Conservation (phyloP, 768 basidiomycete genomes). For the Boletus reticuloceps region DNA sequence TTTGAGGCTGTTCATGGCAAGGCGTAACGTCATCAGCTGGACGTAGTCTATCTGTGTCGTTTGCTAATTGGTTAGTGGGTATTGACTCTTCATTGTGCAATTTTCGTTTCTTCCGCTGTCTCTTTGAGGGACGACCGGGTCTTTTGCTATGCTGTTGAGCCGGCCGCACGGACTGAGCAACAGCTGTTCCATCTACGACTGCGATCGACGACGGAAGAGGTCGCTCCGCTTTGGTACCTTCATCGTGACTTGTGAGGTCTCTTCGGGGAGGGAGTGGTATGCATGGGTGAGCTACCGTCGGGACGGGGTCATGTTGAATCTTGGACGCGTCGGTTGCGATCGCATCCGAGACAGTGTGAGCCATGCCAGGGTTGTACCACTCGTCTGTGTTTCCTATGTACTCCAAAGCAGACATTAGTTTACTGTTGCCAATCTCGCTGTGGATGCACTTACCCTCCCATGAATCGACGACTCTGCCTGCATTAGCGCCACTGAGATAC, state of each 20-base stretch:
- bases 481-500: constrained; percentile 30
- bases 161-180: background rate
- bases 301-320: background rate
- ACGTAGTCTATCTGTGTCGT: background rate
- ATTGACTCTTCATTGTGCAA: constrained; percentile 1
- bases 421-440: background rate
- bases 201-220: background rate
- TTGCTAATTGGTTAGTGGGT: background rate
- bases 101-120: constrained; percentile 16
- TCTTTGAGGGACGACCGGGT: constrained; percentile 2
- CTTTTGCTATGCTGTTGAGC: background rate
- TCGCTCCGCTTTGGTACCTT: background rate
- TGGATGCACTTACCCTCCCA: constrained; percentile 36
- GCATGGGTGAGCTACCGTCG: background rate
- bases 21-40: background rate
- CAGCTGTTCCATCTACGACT: background rate
- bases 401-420: background rate
- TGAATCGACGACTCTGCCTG: constrained; percentile 37
- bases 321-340: constrained; percentile 8
- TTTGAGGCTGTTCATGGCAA: constrained; percentile 3
- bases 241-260: background rate
- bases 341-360: constrained; percentile 12
- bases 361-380: constrained; percentile 22
- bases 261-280: background rate
- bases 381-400: constrained; percentile 20